Evolutionary conservation across 2,329 filamentous ascomycete species (phyloP).

Genomic region (Lojkania enalia): DNA sequence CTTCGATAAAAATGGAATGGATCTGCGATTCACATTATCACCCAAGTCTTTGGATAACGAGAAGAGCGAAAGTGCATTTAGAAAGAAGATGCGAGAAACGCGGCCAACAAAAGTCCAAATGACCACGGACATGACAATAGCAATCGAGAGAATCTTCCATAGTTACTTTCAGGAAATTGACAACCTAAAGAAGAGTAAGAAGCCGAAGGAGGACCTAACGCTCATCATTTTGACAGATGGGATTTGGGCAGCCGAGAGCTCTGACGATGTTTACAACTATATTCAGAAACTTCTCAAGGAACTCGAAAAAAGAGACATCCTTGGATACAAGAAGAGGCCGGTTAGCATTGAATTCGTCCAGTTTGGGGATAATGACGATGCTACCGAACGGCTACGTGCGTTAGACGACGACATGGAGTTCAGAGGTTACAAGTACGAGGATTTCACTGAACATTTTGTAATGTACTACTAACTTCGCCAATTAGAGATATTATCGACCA

Average conservation of each 20-base stretch:
- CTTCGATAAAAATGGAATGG: slow-evolving; percentile 10
- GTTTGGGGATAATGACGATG: slow-evolving; percentile 14
- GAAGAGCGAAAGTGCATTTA: slow-evolving; percentile 2
- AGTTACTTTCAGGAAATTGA: background rate
- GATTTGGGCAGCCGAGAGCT: slow-evolving; percentile 3
- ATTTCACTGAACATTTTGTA: background rate
- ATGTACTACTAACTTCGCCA: background rate
- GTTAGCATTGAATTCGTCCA: slow-evolving; percentile 18
- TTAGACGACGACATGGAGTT: slow-evolving; percentile 11
- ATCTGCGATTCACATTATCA: slow-evolving; percentile 10
- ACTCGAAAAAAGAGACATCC: background rate
- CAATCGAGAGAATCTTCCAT: slow-evolving; percentile 1
- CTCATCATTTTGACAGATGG: slow-evolving; percentile 13
- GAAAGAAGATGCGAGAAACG: background rate
- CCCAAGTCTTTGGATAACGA: background rate
- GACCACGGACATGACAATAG: background rate
- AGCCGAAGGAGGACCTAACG: slow-evolving; percentile 2
- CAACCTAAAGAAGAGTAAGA: background rate
- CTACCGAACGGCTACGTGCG: slow-evolving; percentile 1
- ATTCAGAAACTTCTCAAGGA: background rate
- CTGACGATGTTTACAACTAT: slow-evolving; percentile 1
- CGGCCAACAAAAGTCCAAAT: background rate
- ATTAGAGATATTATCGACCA: slow-evolving; percentile 11
- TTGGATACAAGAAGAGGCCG: background rate
- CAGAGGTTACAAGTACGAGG: slow-evolving; percentile 4